Conservation (phyloP, 192 early-diverging fungal genomes). For the Neocallimastix lanati region DNA sequence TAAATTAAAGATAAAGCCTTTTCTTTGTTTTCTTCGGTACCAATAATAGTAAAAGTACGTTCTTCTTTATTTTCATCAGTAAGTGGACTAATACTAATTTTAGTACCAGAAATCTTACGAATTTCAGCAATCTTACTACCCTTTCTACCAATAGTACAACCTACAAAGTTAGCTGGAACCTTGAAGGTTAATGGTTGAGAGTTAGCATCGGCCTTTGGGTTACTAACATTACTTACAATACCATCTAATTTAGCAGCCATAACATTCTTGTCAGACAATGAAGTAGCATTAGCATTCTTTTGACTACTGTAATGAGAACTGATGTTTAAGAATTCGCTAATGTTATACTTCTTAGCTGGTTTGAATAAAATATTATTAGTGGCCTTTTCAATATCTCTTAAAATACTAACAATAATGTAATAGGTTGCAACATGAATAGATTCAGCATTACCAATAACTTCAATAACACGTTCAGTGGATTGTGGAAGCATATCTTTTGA, state of each 20-base stretch:
- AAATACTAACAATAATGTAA: neutral
- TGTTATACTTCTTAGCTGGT: neutral
- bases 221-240: neutral
- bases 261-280: neutral
- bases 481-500: slow-evolving; percentile 83
- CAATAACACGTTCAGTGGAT: slow-evolving; percentile 81
- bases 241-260: neutral
- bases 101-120: slow-evolving; percentile 68
- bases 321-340: neutral
- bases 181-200: neutral
- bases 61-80: neutral
- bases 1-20: neutral
- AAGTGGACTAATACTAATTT: slow-evolving; percentile 17
- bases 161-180: neutral
- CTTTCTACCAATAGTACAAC: slow-evolving; percentile 58
- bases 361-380: neutral
- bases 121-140: slow-evolving; percentile 90
- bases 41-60: neutral
- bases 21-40: neutral
- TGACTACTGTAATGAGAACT: neutral
- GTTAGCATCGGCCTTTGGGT: neutral
- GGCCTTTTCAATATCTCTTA: neutral
- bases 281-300: neutral
- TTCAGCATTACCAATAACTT: slow-evolving; percentile 66
- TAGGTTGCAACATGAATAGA: slow-evolving; percentile 24